Evolutionary conservation across 306 rosid genomes (phyloP), one percentile per base, ranked within the genome.

Genomic region (Pachyrhizus erosus): DNA sequence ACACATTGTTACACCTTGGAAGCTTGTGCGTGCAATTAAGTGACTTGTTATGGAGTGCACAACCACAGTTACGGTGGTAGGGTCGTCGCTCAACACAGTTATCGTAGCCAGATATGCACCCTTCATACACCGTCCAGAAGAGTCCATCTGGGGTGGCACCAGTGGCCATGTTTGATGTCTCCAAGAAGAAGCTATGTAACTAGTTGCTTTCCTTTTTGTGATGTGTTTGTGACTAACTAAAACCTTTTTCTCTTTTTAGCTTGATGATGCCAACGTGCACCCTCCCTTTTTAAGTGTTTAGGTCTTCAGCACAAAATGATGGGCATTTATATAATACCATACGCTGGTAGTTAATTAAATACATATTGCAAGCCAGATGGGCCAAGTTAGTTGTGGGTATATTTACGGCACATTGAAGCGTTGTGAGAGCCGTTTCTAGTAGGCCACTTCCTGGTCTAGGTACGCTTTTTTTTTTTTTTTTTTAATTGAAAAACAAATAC

Each of bases 51-150:
- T 85, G 91, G 13, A 88, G 89, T 37, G 81, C 87, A 64, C 91
- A 88, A 6, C 91, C 81, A 49, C 91, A 88, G 65, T 88, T 85
- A 8, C 87, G 81, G 71, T 88, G 98, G 86, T 92, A 92, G 12
- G 98, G 98, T 72, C 93, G 81, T 31, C 90, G 87, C 57, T 94
- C 91, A 14, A 91, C 34, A 10, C 72, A 60, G 81, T 77, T 62
- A 80, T 89, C 90, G 17, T 86, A 65, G 23, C 84, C 37, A 54
- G 93, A 82, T 43, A 89, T 70, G 73, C 90, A 82, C 0, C 92
- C 94, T 33, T 89, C 97, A 24, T 75, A 82, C 26, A 91, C 55
- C 1, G 87, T 55, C 76, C 87, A 70, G 76, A 88, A 84, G 0
- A 84, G 0, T 23, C 91, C 86, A 7, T 86, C 92, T 29, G 80